Percentiles rank a stretch among this genome's conserved stretches.
Conservation (phyloP, 2,329 filamentous ascomycete species). For the Diplodia sapinea region DNA sequence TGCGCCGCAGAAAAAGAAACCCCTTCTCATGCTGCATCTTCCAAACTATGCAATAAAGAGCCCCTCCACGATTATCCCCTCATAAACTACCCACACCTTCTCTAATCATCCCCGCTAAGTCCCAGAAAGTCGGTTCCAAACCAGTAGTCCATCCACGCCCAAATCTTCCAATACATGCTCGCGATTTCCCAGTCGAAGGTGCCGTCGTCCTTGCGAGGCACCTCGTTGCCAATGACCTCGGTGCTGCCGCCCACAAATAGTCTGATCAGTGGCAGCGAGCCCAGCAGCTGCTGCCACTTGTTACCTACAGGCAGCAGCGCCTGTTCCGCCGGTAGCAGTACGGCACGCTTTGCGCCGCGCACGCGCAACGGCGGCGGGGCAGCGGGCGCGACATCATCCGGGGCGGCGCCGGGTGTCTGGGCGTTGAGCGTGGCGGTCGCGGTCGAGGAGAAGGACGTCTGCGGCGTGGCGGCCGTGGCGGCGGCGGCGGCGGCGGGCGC, state of each 20-base stretch:
- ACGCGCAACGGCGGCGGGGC: conserved; percentile 44
- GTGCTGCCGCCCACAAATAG: conserved; percentile 53
- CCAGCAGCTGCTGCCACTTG: conserved; percentile 50
- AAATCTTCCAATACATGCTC: conserved; percentile 66
- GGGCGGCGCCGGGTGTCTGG: conserved; percentile 31
- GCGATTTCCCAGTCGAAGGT: conserved; percentile 76
- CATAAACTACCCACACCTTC: not conserved
- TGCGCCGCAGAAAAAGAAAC: conserved; percentile 2
- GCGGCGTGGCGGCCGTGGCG: conserved; percentile 31
- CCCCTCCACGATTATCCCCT: not conserved
- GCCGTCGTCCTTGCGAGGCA: conserved; percentile 74
- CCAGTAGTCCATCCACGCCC: conserved; percentile 61
- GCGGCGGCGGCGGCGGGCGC: conserved; percentile 38
- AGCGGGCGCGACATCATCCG: not conserved
- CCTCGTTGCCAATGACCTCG: conserved; percentile 74
- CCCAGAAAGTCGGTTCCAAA: conserved; percentile 68
- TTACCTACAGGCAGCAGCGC: conserved; percentile 54
- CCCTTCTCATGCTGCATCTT: not conserved
- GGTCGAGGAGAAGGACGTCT: conserved; percentile 30
- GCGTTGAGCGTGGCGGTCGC: conserved; percentile 22
- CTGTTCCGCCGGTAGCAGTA: conserved; percentile 52
- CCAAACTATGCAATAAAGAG: not conserved
- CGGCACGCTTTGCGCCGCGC: conserved; percentile 47
- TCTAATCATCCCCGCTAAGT: conserved; percentile 57
- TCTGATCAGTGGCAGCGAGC: conserved; percentile 58